These are phyloP conservation scores for Tylopilus intermedius DNA, from an alignment of 768 basidiomycete species.

Conservation along the genomic window DNA sequence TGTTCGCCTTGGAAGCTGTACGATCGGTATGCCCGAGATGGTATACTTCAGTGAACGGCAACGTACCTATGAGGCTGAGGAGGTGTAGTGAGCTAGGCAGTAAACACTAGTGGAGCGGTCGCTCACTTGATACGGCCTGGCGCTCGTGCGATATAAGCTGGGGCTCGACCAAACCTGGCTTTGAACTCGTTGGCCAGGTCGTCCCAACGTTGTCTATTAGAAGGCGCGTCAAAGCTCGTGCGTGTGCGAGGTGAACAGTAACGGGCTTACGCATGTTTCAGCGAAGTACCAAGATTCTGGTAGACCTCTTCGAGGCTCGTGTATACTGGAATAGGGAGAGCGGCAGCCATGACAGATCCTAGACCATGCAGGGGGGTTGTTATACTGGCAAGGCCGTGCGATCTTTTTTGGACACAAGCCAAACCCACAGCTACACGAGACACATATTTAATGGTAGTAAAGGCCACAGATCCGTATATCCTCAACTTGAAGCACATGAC, in stretches of 20 bases:
- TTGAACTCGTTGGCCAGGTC: slow-evolving; percentile 58
- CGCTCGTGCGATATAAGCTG: slow-evolving; percentile 67
- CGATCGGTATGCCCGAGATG: not conserved
- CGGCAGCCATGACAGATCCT: slow-evolving; percentile 31
- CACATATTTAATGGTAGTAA: no score
- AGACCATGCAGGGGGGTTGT: no score
- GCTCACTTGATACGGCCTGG: slow-evolving; percentile 77
- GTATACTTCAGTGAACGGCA: not conserved
- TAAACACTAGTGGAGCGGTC: not conserved
- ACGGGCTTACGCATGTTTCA: slow-evolving; percentile 44
- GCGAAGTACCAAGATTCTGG: slow-evolving; percentile 45
- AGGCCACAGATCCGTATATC: not conserved
- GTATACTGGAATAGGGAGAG: slow-evolving; percentile 58
- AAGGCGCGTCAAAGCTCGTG: not conserved
- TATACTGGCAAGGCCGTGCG: no score
- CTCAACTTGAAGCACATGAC: not conserved
- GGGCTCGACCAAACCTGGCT: slow-evolving; percentile 58
- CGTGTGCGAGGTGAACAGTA: not conserved
- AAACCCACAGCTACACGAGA: no score
- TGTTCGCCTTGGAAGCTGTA: slow-evolving; percentile 58
- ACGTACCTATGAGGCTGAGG: slow-evolving; percentile 33
- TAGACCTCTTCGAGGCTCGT: slow-evolving; percentile 54
- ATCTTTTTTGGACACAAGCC: no score
- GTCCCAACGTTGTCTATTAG: slow-evolving; percentile 50
- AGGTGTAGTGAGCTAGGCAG: not conserved